phyloP scores from a whole-genome alignment of 225 moss, liverwort and hornwort genomes.

The Bryoerythrophyllum caledonicum region DNA sequence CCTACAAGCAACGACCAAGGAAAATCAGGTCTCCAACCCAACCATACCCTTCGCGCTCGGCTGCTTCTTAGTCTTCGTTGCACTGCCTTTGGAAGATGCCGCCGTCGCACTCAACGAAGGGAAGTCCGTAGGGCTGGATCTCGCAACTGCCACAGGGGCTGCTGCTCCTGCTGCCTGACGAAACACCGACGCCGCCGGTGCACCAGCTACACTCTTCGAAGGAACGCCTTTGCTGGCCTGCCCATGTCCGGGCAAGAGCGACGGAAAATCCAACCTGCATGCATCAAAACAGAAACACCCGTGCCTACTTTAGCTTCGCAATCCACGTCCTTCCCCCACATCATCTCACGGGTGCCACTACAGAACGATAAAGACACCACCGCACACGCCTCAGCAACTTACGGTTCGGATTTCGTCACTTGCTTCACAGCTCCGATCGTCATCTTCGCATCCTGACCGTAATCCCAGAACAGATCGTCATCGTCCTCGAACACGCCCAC shows the following conservation, averaged over 20 bases:
- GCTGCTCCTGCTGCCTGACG: slow-evolving; percentile 27
- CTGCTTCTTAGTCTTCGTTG: slow-evolving; percentile 39
- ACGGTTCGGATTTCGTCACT: slow-evolving; percentile 76
- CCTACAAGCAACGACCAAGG: background rate
- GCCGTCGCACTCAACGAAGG: slow-evolving; percentile 54
- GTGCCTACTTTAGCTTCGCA: background rate
- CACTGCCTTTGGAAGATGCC: slow-evolving; percentile 24
- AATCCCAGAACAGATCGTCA: slow-evolving; percentile 79
- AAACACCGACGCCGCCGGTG: slow-evolving; percentile 28
- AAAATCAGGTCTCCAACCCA: background rate
- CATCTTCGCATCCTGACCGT: slow-evolving; percentile 80
- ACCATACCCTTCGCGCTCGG: slow-evolving; percentile 32
- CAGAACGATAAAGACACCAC: background rate
- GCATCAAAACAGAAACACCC: background rate
- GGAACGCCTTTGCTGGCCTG: slow-evolving; percentile 33
- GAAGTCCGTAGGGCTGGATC: slow-evolving; percentile 52
- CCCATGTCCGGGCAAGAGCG: slow-evolving; percentile 52
- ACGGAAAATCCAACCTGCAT: slow-evolving; percentile 74
- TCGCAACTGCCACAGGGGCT: slow-evolving; percentile 31
- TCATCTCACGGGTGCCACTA: background rate
- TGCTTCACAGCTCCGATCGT: slow-evolving; percentile 74
- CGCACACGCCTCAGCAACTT: background rate
- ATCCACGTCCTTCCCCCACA: background rate
- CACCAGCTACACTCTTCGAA: slow-evolving; percentile 24
- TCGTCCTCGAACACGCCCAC: slow-evolving; percentile 81